Conservation (phyloP, 176 grass and related monocot genomes). For the Zoysia japonica region DNA sequence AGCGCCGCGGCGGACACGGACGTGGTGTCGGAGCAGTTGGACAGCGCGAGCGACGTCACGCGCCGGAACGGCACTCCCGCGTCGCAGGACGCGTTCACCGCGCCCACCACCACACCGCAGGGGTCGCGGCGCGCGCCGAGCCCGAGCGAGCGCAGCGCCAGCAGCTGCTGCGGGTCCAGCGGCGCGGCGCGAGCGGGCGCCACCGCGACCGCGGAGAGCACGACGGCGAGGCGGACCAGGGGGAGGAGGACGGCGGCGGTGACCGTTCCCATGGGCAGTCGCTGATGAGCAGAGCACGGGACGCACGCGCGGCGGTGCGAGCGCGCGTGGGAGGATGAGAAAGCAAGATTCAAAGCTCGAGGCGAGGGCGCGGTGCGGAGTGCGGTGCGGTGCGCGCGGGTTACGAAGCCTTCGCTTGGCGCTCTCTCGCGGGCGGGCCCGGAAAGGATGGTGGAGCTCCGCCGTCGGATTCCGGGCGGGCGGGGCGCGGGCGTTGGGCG, state of each 20-base stretch:
- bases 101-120: slow-evolving; percentile 37
- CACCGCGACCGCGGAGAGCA: background rate
- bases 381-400: slow-evolving; percentile 10
- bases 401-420: slow-evolving; percentile 18
- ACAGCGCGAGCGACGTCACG: slow-evolving; percentile 67
- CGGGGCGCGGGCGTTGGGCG: background rate
- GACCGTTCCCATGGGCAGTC: slow-evolving; percentile 21
- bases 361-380: background rate
- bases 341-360: slow-evolving; percentile 28
- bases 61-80: slow-evolving; percentile 63
- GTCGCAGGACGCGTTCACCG: slow-evolving; percentile 68
- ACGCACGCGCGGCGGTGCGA: background rate
- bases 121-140: slow-evolving; percentile 50
- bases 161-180: slow-evolving; percentile 75
- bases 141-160: slow-evolving; percentile 74
- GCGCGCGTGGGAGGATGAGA: slow-evolving; percentile 36
- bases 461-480: slow-evolving; percentile 39
- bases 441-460: background rate
- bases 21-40: slow-evolving; percentile 74
- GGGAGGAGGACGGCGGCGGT: slow-evolving; percentile 1
- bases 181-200: slow-evolving; percentile 13
- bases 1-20: slow-evolving; percentile 72
- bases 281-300: background rate
- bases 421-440: background rate
- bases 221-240: background rate